These are phyloP conservation scores for sweet orange (Citrus sinensis) DNA, from an alignment of 345 rosid genomes.

Conservation along the genomic window DVS_A1.0 CM039162.1:30518501-30519000, in stretches of 20 bases:
- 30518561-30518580: too few species aligned
- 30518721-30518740: neutral
- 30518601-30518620: too few species aligned
- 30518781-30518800: neutral
- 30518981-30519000: constrained; percentile 22
- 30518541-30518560: too few species aligned
- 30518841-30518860: neutral
- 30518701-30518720: too few species aligned
- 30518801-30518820: neutral
- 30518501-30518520: too few species aligned
- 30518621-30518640: neutral
- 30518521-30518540: too few species aligned
- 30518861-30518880: neutral
- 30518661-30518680: neutral
- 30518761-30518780: neutral
- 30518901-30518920: constrained; percentile 33
- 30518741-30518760: neutral
- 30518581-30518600: too few species aligned
- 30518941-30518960: constrained; percentile 74
- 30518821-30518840: neutral
- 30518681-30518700: neutral
- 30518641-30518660: neutral
- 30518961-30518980: constrained; percentile 45
- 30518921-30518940: constrained; percentile 60
- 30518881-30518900: neutral